These are phyloP conservation scores for Entelexis paramagnoliae DNA, from an alignment of 1,139 yeast genomes.

Conservation along the genomic window DNA sequence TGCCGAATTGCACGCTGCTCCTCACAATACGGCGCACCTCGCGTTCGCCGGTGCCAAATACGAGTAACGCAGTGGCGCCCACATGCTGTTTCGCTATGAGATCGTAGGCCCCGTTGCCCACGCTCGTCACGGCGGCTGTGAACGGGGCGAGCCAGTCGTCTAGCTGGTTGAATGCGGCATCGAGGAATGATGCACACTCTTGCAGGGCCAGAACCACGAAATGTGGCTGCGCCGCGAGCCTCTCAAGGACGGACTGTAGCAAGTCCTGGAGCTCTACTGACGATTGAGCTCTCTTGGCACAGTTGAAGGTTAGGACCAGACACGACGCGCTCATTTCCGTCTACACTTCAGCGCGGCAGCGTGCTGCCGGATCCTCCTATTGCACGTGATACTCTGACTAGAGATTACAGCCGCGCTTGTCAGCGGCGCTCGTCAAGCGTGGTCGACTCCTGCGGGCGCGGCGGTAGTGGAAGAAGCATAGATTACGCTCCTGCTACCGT, in stretches of 20 bases:
- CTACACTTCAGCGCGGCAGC: neutral
- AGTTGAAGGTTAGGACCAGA: slow-evolving; percentile 17
- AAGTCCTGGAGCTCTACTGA: slow-evolving; percentile 1
- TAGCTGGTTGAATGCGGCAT: slow-evolving; percentile 41
- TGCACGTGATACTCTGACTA: too few species aligned
- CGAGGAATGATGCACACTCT: slow-evolving; percentile 57
- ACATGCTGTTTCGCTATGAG: slow-evolving; percentile 40
- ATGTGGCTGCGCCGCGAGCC: slow-evolving; percentile 1
- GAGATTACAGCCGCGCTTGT: too few species aligned
- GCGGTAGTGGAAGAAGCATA: too few species aligned
- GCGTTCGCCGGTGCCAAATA: slow-evolving; percentile 32
- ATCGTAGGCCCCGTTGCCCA: slow-evolving; percentile 34
- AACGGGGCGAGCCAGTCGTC: slow-evolving; percentile 37
- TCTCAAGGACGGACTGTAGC: slow-evolving; percentile 1
- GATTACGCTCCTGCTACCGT: too few species aligned
- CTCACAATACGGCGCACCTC: slow-evolving; percentile 8
- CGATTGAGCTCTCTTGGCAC: slow-evolving; percentile 17
- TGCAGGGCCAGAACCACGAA: slow-evolving; percentile 54
- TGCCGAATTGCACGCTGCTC: slow-evolving; percentile 31
- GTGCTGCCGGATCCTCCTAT: too few species aligned
- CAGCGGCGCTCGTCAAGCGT: too few species aligned
- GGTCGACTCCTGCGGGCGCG: too few species aligned
- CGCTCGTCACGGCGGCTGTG: slow-evolving; percentile 23
- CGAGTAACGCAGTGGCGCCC: slow-evolving; percentile 59
- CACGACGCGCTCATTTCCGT: slow-evolving; percentile 4